A percentile compares a stretch with the other conserved stretches of the same genome.
These are phyloP conservation scores for Phytopythium ostracodes DNA, from an alignment of 352 stramenopile species.

Conservation along the genomic window DNA sequence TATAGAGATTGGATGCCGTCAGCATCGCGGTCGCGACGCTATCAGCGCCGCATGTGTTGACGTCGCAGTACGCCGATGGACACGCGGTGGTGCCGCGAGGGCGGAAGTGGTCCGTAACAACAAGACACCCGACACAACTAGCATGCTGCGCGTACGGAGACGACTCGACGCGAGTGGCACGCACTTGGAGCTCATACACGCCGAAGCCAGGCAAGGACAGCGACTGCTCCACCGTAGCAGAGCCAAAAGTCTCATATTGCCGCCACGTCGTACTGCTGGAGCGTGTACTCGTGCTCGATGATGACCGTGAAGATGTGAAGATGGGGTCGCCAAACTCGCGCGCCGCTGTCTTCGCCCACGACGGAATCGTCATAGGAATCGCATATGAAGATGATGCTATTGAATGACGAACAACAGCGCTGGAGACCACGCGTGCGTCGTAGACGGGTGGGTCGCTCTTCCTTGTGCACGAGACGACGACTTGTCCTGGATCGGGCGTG, in stretches of 20 bases:
- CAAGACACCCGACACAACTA: conserved; percentile 31
- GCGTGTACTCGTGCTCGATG: neutral
- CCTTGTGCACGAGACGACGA: neutral
- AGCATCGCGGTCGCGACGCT: conserved; percentile 13
- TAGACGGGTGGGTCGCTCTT: conserved; percentile 4
- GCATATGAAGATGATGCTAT: neutral
- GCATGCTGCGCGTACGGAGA: neutral
- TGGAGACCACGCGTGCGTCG: neutral
- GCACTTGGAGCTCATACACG: conserved; percentile 3
- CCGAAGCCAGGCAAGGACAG: neutral
- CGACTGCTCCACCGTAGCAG: neutral
- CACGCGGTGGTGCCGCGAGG: conserved; percentile 33
- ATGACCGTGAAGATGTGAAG: neutral
- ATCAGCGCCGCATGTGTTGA: conserved; percentile 7
- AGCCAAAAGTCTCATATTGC: neutral
- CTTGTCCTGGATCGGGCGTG: neutral
- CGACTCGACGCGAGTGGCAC: neutral
- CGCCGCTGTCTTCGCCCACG: conserved; percentile 4
- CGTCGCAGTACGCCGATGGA: conserved; percentile 35
- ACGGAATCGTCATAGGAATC: conserved; percentile 1
- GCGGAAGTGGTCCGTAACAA: conserved; percentile 49
- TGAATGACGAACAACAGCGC: neutral
- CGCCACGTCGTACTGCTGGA: neutral
- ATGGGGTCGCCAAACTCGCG: conserved; percentile 3
- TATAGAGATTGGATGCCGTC: conserved; percentile 28